Percentiles rank a stretch among this genome's conserved stretches.
Conservation (phyloP, 176 grass and related monocot species). For the Avena insularis region DNA sequence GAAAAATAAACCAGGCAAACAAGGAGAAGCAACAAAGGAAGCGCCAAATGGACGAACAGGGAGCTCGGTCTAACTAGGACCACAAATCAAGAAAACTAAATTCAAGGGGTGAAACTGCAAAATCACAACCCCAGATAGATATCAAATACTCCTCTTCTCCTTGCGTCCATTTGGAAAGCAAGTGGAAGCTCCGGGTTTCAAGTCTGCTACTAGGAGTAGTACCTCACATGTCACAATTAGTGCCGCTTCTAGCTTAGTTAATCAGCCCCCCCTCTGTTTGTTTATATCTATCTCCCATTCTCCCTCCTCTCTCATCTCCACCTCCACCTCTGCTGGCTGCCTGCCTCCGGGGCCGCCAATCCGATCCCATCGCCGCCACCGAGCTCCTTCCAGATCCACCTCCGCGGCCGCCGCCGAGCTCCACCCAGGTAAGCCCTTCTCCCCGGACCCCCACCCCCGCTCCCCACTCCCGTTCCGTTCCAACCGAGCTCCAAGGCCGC, state of each 20-base stretch:
- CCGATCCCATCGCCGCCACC: slow-evolving; percentile 43
- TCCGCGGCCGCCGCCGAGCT: slow-evolving; percentile 22
- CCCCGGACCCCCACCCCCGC: neutral
- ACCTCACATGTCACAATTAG: slow-evolving; percentile 3
- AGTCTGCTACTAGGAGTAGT: neutral
- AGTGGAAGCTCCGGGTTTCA: neutral
- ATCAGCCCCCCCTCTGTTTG: slow-evolving; percentile 26
- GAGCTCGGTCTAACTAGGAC: neutral
- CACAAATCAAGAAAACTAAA: neutral
- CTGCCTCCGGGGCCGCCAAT: neutral
- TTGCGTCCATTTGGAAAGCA: slow-evolving; percentile 1
- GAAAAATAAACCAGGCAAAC: neutral
- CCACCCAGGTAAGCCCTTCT: neutral
- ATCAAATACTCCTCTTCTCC: neutral
- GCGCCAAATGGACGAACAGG: neutral
- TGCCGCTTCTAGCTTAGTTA: slow-evolving; percentile 42
- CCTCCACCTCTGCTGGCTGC: slow-evolving; percentile 28
- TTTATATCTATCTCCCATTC: slow-evolving; percentile 26
- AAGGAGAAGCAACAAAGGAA: neutral
- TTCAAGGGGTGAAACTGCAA: neutral
- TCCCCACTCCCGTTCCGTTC: neutral
- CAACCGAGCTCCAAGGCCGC: neutral
- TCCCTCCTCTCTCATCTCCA: slow-evolving; percentile 20
- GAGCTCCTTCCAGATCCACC: slow-evolving; percentile 46
- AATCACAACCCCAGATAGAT: neutral